phyloP scores from a whole-genome alignment of 106 monocot species.

The Agapanthus africanus region DNA sequence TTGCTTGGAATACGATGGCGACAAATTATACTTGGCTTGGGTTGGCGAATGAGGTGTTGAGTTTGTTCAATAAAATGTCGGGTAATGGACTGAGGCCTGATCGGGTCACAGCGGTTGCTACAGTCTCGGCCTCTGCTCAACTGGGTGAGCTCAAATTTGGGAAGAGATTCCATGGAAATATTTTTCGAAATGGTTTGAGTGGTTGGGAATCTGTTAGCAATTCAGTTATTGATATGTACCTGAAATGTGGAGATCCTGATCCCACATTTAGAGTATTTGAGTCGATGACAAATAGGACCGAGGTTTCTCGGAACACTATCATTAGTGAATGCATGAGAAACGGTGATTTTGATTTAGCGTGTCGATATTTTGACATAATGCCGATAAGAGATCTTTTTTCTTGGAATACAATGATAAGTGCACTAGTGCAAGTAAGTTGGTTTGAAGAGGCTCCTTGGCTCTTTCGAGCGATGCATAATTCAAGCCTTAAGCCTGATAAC shows the following conservation, averaged over 20 bases:
- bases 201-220: constrained; percentile 24
- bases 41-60: constrained; percentile 17
- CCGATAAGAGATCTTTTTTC: constrained; percentile 28
- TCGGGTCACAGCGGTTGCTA: constrained; percentile 20
- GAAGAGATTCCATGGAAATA: constrained; percentile 25
- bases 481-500: constrained; percentile 14
- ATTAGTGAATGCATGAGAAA: constrained; percentile 23
- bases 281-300: constrained; percentile 17
- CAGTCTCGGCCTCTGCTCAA: constrained; percentile 23
- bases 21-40: constrained; percentile 24
- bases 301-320: constrained; percentile 33
- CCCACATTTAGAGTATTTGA: constrained; percentile 18
- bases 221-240: constrained; percentile 35
- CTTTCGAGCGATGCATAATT: constrained; percentile 21
- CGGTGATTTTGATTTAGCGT: constrained; percentile 24
- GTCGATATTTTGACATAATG: constrained; percentile 24
- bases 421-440: constrained; percentile 11
- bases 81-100: constrained; percentile 13
- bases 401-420: constrained; percentile 35
- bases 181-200: constrained; percentile 20
- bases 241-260: constrained; percentile 28
- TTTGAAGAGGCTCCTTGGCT: constrained; percentile 24
- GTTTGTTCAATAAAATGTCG: constrained; percentile 26
- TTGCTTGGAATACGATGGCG: constrained; percentile 41
- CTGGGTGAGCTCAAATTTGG: constrained; percentile 12